Evolutionary conservation across 2,329 filamentous ascomycete genomes (phyloP).

Genomic region (Emmonsia crescens): DNA sequence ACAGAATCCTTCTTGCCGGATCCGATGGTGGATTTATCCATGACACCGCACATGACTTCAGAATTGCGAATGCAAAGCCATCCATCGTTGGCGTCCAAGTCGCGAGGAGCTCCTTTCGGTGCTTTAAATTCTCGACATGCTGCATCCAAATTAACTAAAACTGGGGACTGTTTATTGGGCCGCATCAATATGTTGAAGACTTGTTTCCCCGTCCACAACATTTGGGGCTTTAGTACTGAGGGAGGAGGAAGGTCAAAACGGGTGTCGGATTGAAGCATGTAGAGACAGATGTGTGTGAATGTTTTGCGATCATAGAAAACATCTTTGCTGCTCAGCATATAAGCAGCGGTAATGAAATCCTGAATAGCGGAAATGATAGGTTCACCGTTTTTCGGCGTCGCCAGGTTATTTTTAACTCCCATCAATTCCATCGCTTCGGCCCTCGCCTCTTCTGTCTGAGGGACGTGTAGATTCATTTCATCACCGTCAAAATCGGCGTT

Average conservation of each 20-base stretch:
- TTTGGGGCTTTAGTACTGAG: conserved; percentile 71
- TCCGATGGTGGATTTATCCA: conserved; percentile 98
- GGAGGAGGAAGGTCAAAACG: conserved; percentile 79
- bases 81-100: conserved; percentile 76
- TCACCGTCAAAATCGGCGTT: conserved; percentile 99
- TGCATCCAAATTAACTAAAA: conserved; percentile 85
- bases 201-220: conserved; percentile 94
- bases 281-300: conserved; percentile 82
- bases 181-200: conserved; percentile 86
- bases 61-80: conserved; percentile 93
- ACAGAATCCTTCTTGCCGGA: conserved; percentile 95
- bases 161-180: conserved; percentile 71
- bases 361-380: conserved; percentile 98
- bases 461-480: conserved; percentile 98
- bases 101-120: conserved; percentile 29
- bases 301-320: conserved; percentile 80
- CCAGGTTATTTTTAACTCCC: conserved; percentile 94
- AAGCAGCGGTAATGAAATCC: conserved; percentile 96
- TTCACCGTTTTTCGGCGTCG: conserved; percentile 93
- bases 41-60: conserved; percentile 90
- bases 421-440: conserved; percentile 93
- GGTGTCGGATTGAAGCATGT: conserved; percentile 77
- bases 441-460: conserved; percentile 91
- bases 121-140: conserved; percentile 65
- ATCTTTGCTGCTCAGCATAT: conserved; percentile 83